phyloP scores from a whole-genome alignment of 2,329 filamentous ascomycete species.

The Orbilia javanica region DNA sequence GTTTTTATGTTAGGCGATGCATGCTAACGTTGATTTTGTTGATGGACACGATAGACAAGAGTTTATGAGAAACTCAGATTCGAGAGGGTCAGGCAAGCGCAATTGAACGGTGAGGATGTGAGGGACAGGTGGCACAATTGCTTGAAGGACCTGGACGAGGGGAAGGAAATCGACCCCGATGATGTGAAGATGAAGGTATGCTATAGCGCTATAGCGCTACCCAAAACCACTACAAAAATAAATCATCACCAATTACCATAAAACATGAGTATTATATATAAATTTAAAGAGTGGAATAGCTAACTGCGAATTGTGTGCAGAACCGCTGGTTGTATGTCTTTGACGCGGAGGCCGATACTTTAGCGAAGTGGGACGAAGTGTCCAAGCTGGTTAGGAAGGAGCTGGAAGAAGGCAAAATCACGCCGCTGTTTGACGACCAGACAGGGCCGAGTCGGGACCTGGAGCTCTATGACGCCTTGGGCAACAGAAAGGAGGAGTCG shows the following conservation, averaged over 20 bases:
- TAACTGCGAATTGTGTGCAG: conserved; percentile 58
- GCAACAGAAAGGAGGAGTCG: conserved; percentile 28
- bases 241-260: no score
- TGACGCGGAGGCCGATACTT: conserved; percentile 67
- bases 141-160: conserved; percentile 66
- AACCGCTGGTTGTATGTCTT: conserved; percentile 69
- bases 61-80: conserved; percentile 68
- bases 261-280: neutral
- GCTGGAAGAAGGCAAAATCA: conserved; percentile 62
- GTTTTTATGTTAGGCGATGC: neutral
- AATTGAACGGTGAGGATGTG: conserved; percentile 67
- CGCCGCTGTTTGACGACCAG: conserved; percentile 64
- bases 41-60: conserved; percentile 63
- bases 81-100: conserved; percentile 65
- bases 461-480: conserved; percentile 47
- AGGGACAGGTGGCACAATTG: conserved; percentile 67
- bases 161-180: conserved; percentile 67
- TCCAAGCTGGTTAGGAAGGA: conserved; percentile 64
- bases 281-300: no score
- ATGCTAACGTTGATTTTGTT: neutral
- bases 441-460: conserved; percentile 35
- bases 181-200: conserved; percentile 66
- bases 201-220: no score
- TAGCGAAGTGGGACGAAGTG: conserved; percentile 66
- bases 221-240: no score